phyloP scores from a whole-genome alignment of 768 basidiomycete genomes.

The Russula sp. region DNA sequence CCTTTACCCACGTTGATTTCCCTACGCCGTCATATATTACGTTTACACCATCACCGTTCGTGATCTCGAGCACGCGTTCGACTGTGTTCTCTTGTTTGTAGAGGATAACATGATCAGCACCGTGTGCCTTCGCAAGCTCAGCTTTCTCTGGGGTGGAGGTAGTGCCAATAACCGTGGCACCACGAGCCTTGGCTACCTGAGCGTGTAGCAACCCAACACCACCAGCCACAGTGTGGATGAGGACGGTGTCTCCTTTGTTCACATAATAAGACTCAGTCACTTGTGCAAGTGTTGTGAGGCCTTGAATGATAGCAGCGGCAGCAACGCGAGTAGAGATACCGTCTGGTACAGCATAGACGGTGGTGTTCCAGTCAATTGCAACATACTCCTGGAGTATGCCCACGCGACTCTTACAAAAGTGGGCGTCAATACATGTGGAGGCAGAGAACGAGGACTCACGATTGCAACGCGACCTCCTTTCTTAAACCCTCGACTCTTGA shows the following conservation, averaged over 20 bases:
- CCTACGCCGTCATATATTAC: slow-evolving; percentile 96
- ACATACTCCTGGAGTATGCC: slow-evolving; percentile 67
- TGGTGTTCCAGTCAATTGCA: slow-evolving; percentile 53
- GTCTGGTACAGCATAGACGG: slow-evolving; percentile 54
- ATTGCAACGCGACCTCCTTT: slow-evolving; percentile 69
- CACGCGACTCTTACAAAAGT: slow-evolving; percentile 33
- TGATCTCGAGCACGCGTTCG: slow-evolving; percentile 63
- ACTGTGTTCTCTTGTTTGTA: slow-evolving; percentile 73
- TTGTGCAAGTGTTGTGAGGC: slow-evolving; percentile 69
- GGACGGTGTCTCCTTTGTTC: slow-evolving; percentile 67
- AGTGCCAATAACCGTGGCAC: slow-evolving; percentile 90
- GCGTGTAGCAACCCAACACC: slow-evolving; percentile 68
- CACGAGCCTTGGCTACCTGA: slow-evolving; percentile 62
- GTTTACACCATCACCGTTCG: slow-evolving; percentile 74
- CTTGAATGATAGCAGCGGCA: slow-evolving; percentile 65
- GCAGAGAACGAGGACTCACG: slow-evolving; percentile 34
- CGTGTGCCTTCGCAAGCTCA: slow-evolving; percentile 64
- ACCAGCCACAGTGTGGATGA: slow-evolving; percentile 89
- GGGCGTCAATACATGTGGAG: not conserved
- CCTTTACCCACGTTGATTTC: slow-evolving; percentile 66
- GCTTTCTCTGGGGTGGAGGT: slow-evolving; percentile 84
- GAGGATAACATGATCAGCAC: slow-evolving; percentile 82
- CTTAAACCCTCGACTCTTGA: slow-evolving; percentile 54
- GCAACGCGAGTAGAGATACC: slow-evolving; percentile 51
- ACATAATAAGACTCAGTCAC: slow-evolving; percentile 82